Conservation (phyloP, 306 rosid species). For the Sphenostylis stenocarpa region DNA sequence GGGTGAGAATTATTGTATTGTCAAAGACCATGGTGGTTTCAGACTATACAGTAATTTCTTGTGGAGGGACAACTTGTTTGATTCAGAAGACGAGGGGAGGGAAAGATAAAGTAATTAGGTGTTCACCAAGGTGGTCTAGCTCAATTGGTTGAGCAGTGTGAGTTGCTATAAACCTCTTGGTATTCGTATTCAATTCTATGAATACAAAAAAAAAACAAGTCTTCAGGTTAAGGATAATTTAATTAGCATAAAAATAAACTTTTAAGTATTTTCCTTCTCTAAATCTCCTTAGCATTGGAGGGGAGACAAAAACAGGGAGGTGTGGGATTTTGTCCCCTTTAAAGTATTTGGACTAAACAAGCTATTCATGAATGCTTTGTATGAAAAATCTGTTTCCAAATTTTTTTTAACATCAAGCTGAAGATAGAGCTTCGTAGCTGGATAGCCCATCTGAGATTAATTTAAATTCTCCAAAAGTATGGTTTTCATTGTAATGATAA, state of each 20-base stretch:
- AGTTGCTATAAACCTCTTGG: too few species aligned
- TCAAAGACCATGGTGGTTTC: background rate
- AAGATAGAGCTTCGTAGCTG: background rate
- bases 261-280: background rate
- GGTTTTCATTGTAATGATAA: constrained; percentile 9
- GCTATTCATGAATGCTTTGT: background rate
- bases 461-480: background rate
- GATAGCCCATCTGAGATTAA: background rate
- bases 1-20: background rate
- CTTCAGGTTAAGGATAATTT: background rate
- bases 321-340: background rate
- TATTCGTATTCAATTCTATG: too few species aligned
- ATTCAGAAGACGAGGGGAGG: background rate
- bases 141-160: too few species aligned
- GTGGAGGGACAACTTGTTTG: background rate
- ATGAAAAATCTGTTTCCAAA: constrained; percentile 1
- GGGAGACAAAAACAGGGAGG: background rate
- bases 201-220: background rate
- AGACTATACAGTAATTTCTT: background rate
- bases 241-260: background rate
- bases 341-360: background rate
- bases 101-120: background rate
- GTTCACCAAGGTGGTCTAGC: too few species aligned
- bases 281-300: background rate
- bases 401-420: background rate